Conservation (phyloP, 1,139 yeast species). For the Taphrina pruni region DNA sequence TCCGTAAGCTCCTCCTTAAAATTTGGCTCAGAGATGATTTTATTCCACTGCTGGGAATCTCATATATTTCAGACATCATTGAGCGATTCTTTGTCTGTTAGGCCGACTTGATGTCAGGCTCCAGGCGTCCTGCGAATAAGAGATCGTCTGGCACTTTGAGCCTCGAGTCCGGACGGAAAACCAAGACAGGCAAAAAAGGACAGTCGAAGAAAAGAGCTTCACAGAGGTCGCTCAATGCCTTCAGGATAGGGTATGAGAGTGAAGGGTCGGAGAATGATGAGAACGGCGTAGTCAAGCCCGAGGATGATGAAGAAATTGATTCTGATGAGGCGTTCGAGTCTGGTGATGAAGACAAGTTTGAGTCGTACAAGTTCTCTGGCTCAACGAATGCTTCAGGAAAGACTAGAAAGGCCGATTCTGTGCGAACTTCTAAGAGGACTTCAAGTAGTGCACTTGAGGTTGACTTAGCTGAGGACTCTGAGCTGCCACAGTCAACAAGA, state of each 20-base stretch:
- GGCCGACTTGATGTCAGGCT: conserved; percentile 2
- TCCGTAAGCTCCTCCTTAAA: conserved; percentile 7
- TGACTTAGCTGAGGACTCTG: conserved; percentile 52
- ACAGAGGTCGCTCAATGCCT: conserved; percentile 35
- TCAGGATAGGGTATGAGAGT: conserved; percentile 13
- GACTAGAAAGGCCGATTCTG: not conserved
- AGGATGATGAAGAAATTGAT: conserved; percentile 46
- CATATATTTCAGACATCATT: no score
- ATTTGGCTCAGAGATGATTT: not conserved
- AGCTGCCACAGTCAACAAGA: conserved; percentile 52
- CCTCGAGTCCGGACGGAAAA: not conserved
- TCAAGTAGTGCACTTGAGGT: conserved; percentile 46
- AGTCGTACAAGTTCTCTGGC: conserved; percentile 43
- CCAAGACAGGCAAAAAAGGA: not conserved
- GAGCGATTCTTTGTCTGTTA: no score
- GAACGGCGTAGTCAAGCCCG: conserved; percentile 41
- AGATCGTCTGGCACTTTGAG: not conserved
- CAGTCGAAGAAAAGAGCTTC: conserved; percentile 14
- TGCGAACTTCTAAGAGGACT: not conserved
- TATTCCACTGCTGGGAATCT: not conserved
- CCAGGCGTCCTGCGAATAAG: conserved; percentile 1
- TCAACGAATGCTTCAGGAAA: conserved; percentile 22
- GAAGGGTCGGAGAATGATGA: conserved; percentile 13
- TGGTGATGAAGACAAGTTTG: conserved; percentile 44
- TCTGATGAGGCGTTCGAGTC: conserved; percentile 46